Conservation (phyloP, 768 basidiomycete species). For the Galerina sulciceps region DNA sequence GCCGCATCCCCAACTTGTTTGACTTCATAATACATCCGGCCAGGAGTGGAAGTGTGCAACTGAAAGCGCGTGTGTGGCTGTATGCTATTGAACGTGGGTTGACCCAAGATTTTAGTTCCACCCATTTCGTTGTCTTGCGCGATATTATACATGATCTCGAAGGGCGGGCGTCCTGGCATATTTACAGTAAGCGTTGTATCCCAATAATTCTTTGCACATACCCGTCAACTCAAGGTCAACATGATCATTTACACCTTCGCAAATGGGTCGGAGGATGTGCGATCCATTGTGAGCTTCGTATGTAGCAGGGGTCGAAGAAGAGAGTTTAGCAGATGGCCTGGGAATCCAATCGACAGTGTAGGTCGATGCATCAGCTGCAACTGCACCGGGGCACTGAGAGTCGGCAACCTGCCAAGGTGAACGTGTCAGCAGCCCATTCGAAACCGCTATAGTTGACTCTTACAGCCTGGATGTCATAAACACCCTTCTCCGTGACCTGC, state of each 20-base stretch:
- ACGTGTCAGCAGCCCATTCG: not conserved
- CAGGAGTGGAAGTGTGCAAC: constrained; percentile 75
- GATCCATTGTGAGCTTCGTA: constrained; percentile 74
- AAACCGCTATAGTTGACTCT: constrained; percentile 14
- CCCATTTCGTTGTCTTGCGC: constrained; percentile 71
- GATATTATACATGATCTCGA: constrained; percentile 90
- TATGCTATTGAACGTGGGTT: constrained; percentile 84
- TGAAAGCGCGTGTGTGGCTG: constrained; percentile 82
- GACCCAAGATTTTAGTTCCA: constrained; percentile 71
- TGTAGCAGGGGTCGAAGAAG: constrained; percentile 55
- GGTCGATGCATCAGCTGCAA: constrained; percentile 59
- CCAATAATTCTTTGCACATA: constrained; percentile 28
- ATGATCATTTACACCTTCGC: constrained; percentile 80
- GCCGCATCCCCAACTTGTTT: constrained; percentile 86
- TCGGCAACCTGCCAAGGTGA: constrained; percentile 67
- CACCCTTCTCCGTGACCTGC: constrained; percentile 72
- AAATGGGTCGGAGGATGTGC: constrained; percentile 75
- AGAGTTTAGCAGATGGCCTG: constrained; percentile 73
- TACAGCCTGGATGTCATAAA: constrained; percentile 76
- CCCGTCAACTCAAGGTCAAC: constrained; percentile 86
- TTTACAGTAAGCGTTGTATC: not conserved
- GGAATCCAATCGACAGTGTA: constrained; percentile 83
- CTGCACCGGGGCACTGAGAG: constrained; percentile 80
- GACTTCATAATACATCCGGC: constrained; percentile 88
- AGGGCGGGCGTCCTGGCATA: constrained; percentile 82